Evolutionary conservation across 2,329 filamentous ascomycete species (phyloP), one percentile per base, ranked within the genome.

Genomic region (Pseudogymnoascus sp.): DNA sequence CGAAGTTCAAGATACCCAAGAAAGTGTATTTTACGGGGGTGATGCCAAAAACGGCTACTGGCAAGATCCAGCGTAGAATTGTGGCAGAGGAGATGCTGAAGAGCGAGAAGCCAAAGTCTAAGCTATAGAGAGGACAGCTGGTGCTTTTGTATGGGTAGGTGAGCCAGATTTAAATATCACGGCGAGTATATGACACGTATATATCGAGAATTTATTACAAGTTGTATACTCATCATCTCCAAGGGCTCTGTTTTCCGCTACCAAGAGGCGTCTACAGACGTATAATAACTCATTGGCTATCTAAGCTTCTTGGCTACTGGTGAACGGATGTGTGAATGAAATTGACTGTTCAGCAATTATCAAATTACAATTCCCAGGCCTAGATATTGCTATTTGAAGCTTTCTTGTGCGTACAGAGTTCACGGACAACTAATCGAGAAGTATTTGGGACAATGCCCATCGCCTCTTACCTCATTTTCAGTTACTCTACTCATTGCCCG

Each of bases 11-110:
- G 79, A 82, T 92, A 43, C 91, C 91, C 1, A 93, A 90, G 79
- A 87, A 90, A 81, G 89, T 90, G 37, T 95, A 89, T 79, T 92
- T 95, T 70, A 90, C 90, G 37, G 83, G 91, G 64, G 78, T 88
- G 67, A 96, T 96, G 86, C 91, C 91, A 66, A 96, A 96, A 82
- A 93, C 91, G 3, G 90, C 91, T n/a, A 96, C 91, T 5, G 91
- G 91, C 63, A 96, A 96, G 81, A 89, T 96, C 64, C 91, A 96
- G 77, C 81, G 91, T 65, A 84, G 90, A 66, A 90, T 93, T 70
- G 90, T 96, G n/a, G 90, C 90, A 12, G 90, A 93, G 75, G 85
- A 84, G 31, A 93, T 96, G 89, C 80, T 88, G 75, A 90, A 90
- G 79, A 83, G 87, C 74, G 85, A 87, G 63, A 75, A 76, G 63